phyloP scores from a whole-genome alignment of 75 land plant species.

The Pinus tabuliformis region DNA sequence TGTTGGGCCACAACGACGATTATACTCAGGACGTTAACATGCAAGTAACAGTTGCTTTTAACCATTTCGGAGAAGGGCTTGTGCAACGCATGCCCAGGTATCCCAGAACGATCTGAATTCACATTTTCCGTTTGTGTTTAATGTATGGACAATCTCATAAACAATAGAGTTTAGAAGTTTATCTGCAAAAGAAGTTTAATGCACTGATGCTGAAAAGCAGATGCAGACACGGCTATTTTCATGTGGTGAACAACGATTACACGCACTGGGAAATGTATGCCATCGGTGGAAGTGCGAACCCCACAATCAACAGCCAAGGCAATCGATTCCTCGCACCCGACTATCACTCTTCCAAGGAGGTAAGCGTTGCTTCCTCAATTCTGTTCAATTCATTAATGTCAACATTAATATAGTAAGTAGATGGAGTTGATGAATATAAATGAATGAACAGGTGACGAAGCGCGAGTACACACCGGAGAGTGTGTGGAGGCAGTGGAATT shows the following conservation, averaged over 20 bases:
- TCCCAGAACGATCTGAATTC: too few relatives aligned
- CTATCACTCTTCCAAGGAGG: constrained; percentile 19
- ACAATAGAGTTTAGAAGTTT: neutral
- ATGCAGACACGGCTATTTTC: constrained; percentile 10
- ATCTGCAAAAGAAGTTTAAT: too few relatives aligned
- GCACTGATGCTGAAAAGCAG: neutral
- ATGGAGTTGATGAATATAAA: too few relatives aligned
- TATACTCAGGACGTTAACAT: too few relatives aligned
- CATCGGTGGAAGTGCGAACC: constrained; percentile 40
- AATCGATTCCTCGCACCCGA: constrained; percentile 19
- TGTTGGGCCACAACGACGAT: too few relatives aligned
- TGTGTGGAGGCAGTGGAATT: constrained; percentile 69
- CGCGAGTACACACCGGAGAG: constrained; percentile 50
- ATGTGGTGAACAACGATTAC: constrained; percentile 40
- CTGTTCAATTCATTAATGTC: too few relatives aligned
- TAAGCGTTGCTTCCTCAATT: neutral
- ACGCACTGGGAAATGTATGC: constrained; percentile 47
- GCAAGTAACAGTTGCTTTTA: too few relatives aligned
- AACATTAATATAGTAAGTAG: too few relatives aligned
- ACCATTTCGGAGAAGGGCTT: too few relatives aligned
- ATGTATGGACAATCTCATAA: too few relatives aligned
- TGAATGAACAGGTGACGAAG: constrained; percentile 14
- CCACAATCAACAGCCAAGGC: constrained; percentile 37
- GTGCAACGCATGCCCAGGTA: too few relatives aligned
- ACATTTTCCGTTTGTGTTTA: too few relatives aligned